These are phyloP conservation scores for Blastobotrys illinoisensis DNA, from an alignment of 1,139 yeast species.

Conservation along the genomic window DNA sequence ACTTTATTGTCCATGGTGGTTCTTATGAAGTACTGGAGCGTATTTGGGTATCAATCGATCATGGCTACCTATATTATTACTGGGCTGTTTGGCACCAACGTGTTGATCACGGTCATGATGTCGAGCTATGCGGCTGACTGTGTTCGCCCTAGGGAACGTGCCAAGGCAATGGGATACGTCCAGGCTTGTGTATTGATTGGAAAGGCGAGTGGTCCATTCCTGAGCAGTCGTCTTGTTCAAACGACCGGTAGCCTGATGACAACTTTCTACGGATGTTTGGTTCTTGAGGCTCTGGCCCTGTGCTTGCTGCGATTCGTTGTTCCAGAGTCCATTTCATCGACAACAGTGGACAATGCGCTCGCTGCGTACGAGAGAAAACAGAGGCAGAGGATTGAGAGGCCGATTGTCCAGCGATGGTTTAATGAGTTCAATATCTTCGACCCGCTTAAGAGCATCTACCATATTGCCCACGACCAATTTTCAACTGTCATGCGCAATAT, in stretches of 20 bases:
- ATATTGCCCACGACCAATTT: slow-evolving; percentile 11
- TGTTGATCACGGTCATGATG: slow-evolving; percentile 16
- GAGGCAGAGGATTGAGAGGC: neutral
- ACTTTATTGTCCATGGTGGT: slow-evolving; percentile 11
- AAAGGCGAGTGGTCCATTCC: slow-evolving; percentile 19
- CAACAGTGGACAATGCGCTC: neutral
- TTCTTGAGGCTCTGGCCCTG: slow-evolving; percentile 11
- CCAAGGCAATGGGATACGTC: slow-evolving; percentile 20
- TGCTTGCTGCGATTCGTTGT: slow-evolving; percentile 6
- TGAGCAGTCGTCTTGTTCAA: slow-evolving; percentile 13
- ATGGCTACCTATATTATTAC: slow-evolving; percentile 12
- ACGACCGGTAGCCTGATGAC: slow-evolving; percentile 10
- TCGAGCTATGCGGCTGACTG: slow-evolving; percentile 19
- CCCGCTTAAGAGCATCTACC: slow-evolving; percentile 13
- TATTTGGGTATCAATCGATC: slow-evolving; percentile 12
- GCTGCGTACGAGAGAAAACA: slow-evolving; percentile 1
- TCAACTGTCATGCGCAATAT: slow-evolving; percentile 12
- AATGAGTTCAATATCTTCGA: slow-evolving; percentile 12
- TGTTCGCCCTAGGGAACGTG: slow-evolving; percentile 15
- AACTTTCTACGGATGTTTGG: slow-evolving; percentile 9
- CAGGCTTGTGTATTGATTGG: slow-evolving; percentile 19
- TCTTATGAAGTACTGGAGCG: slow-evolving; percentile 11
- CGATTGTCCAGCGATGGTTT: neutral
- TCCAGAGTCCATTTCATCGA: slow-evolving; percentile 15
- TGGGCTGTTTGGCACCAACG: slow-evolving; percentile 19